phyloP scores from a whole-genome alignment of 441 rosid genomes.

The Euphorbia celastroides region DNA sequence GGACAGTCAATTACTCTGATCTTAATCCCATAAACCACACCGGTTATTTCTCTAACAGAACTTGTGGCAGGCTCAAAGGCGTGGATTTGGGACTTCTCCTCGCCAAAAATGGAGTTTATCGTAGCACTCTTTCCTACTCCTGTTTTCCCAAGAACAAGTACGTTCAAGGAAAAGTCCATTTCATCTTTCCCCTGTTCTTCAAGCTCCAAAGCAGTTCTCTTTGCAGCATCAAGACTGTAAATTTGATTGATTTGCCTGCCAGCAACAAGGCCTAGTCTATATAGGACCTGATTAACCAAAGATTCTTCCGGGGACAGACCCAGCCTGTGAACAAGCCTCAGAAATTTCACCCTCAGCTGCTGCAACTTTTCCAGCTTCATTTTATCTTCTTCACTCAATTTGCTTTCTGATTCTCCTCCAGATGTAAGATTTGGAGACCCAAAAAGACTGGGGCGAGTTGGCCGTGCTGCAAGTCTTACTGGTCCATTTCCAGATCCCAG shows the following conservation, averaged over 20 bases:
- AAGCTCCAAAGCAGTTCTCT: conserved; percentile 61
- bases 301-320: conserved; percentile 81
- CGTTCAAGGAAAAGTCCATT: conserved; percentile 58
- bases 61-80: conserved; percentile 76
- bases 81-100: conserved; percentile 50
- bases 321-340: conserved; percentile 80
- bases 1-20: conserved; percentile 76
- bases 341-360: conserved; percentile 32
- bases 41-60: conserved; percentile 58
- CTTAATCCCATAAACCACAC: conserved; percentile 66
- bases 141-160: conserved; percentile 84
- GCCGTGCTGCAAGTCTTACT: conserved; percentile 54
- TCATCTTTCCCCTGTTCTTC: conserved; percentile 63
- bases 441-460: conserved; percentile 51
- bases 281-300: conserved; percentile 72
- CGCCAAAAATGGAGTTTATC: conserved; percentile 77
- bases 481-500: conserved; percentile 69
- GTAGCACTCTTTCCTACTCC: conserved; percentile 98
- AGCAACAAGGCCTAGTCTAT: conserved; percentile 65
- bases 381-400: conserved; percentile 75
- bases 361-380: conserved; percentile 73
- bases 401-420: conserved; percentile 44
- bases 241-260: conserved; percentile 67
- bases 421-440: conserved; percentile 33
- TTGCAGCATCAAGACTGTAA: conserved; percentile 76